These are phyloP conservation scores for Herpetomonas tarakana DNA, from an alignment of 208 protist species.

Conservation along the genomic window DNA sequence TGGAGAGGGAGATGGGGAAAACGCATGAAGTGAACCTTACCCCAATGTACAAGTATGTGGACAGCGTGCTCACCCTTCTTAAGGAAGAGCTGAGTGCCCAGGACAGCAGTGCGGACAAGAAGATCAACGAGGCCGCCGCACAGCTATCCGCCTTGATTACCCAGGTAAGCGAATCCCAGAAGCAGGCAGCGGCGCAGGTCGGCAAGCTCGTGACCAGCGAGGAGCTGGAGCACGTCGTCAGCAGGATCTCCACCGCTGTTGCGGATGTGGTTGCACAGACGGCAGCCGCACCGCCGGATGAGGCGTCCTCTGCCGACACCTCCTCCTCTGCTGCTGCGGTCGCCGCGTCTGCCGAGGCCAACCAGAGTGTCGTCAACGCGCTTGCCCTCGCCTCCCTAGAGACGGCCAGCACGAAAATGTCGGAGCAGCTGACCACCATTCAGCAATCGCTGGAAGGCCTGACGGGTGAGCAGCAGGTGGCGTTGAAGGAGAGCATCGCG, in stretches of 20 bases:
- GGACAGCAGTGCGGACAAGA: slow-evolving; percentile 22
- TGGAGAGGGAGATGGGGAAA: slow-evolving; percentile 52
- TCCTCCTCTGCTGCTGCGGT: too few species aligned
- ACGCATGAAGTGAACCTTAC: slow-evolving; percentile 70
- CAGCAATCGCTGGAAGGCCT: slow-evolving; percentile 3
- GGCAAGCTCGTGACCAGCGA: not conserved
- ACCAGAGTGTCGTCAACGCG: not conserved
- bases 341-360: not conserved
- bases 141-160: slow-evolving; percentile 11
- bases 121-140: slow-evolving; percentile 26
- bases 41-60: slow-evolving; percentile 79
- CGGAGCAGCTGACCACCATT: slow-evolving; percentile 13
- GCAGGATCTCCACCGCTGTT: not conserved
- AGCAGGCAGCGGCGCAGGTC: not conserved
- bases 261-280: not conserved
- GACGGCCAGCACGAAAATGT: slow-evolving; percentile 6
- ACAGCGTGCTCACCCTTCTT: slow-evolving; percentile 58
- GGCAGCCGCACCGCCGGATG: not conserved
- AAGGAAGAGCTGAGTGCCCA: slow-evolving; percentile 43
- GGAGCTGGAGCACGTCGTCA: not conserved
- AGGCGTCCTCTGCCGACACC: too few species aligned
- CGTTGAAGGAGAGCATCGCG: slow-evolving; percentile 6
- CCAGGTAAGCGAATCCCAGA: not conserved
- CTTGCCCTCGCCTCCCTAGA: slow-evolving; percentile 10
- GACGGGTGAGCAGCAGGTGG: slow-evolving; percentile 8